Conservation (phyloP, 768 basidiomycete species). For the Nidula microcarpa region DNA sequence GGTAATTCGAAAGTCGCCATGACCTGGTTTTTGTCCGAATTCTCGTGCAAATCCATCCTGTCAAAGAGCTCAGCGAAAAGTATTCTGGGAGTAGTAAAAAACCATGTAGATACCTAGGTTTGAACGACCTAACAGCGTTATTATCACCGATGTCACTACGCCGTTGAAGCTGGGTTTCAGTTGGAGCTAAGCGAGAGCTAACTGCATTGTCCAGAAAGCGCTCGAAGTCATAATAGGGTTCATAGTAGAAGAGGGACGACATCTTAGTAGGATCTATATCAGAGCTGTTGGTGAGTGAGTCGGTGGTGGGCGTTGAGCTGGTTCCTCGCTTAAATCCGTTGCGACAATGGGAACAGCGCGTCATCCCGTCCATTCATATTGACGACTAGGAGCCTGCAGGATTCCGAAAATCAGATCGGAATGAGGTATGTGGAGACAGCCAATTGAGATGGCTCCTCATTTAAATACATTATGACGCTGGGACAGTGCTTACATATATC, state of each 20-base stretch:
- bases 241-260: conserved; percentile 30
- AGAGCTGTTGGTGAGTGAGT: too few species aligned
- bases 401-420: too few species aligned
- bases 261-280: conserved; percentile 3
- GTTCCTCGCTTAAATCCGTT: too few species aligned
- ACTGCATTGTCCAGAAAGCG: conserved; percentile 40
- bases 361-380: too few species aligned
- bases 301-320: too few species aligned
- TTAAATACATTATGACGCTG: too few species aligned
- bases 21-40: conserved; percentile 33
- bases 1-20: conserved; percentile 56
- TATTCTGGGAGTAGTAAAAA: neutral
- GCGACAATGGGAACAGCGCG: too few species aligned
- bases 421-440: too few species aligned
- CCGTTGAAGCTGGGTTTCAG: conserved; percentile 7
- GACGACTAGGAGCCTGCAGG: too few species aligned
- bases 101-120: conserved; percentile 12
- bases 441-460: too few species aligned
- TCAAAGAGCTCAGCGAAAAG: neutral
- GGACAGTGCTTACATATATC: too few species aligned
- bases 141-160: conserved; percentile 5
- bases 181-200: conserved; percentile 7
- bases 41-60: conserved; percentile 49
- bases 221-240: conserved; percentile 41
- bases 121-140: conserved; percentile 9